Evolutionary conservation across 495 filamentous ascomycete genomes (phyloP), one percentile per base, ranked within the genome.

Genomic region (Pseudomonodictys pantanalensis): DNA sequence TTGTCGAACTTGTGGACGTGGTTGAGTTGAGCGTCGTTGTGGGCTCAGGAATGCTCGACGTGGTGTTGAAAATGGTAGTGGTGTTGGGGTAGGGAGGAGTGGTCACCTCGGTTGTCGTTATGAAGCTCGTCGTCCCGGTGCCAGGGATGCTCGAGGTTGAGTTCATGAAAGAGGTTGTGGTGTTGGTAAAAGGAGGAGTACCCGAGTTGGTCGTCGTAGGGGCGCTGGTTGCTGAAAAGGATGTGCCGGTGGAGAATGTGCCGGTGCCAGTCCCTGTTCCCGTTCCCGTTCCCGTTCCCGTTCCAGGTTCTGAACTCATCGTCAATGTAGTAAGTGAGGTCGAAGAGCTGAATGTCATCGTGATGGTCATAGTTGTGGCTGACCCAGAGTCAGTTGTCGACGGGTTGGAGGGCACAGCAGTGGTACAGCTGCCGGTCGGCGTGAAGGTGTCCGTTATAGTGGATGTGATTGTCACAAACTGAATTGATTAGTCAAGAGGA

Each of bases 391-490:
- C n/a, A 18, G 28, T 30, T 9, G 47, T 50, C 2, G 18, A 43
- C 10, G 47, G 17, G 24, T 18, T 30, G 6, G 47, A 50, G 23
- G 23, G 23, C 20, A 50, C 24, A 5, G 18, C 8, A 29, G 47
- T 50, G 24, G 47, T 8, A 22, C 42, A 56, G 11, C 25, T 8
- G 2, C 25, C 53, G 18, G 32, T 35, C 23, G 25, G n/a, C 12
- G 32, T 51, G 24, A 15, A 32, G 9, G 18, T 41, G 30, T 26
- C 20, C 2, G 33, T 62, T 15, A 56, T 50, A 1, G 42, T 55
- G 7, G 18, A 46, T 15, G 58, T 62, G n/a, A 30, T 54, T 5
- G 26, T 50, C 28, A 62, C 23, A 11, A 52, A 56, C 58, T 62
- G 24, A 9, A 1, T 8, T 15, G 32, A 2, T 18, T 15, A 30